A percentile compares a stretch with the other conserved stretches of the same genome.
Evolutionary conservation across 225 moss, liverwort and hornwort species (phyloP).

Genomic region (Lunularia cruciata): DNA sequence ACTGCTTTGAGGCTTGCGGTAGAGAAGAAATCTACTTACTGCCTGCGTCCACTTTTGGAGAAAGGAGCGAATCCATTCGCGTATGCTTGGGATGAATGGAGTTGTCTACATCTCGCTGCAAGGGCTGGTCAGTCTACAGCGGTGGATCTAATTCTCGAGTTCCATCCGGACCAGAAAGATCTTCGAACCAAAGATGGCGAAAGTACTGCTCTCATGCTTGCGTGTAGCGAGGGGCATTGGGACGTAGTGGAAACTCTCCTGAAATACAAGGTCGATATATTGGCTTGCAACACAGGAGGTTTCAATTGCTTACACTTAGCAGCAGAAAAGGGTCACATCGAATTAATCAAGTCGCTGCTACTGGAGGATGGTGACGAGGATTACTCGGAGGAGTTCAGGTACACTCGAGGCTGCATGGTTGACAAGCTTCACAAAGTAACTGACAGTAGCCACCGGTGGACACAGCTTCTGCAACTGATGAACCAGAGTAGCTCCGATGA

Average conservation of each 20-base stretch:
- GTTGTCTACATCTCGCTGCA: not conserved
- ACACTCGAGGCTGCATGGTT: not conserved
- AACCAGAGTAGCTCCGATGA: constrained; percentile 12
- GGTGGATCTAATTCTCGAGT: too few relatives aligned
- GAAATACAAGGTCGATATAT: not conserved
- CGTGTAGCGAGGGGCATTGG: not conserved
- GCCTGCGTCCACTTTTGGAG: too few relatives aligned
- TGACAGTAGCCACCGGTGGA: not conserved
- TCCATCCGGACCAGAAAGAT: too few relatives aligned
- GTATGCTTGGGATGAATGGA: too few relatives aligned
- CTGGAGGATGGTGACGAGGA: constrained; percentile 16
- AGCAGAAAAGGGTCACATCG: not conserved
- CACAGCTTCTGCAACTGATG: not conserved
- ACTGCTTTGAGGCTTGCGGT: too few relatives aligned
- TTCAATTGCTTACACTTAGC: constrained; percentile 16
- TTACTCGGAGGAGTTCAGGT: not conserved
- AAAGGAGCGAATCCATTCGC: too few relatives aligned
- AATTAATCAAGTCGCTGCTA: constrained; percentile 1
- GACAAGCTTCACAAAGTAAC: not conserved
- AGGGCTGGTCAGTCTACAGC: not conserved
- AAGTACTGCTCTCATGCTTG: not conserved
- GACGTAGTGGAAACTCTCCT: not conserved
- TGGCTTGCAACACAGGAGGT: not conserved
- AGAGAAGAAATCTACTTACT: too few relatives aligned
- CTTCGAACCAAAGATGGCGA: not conserved